Base-by-base conservation (phyloP, 2,329 filamentous ascomycete species). In the Trichoderma harzianum region DNA sequence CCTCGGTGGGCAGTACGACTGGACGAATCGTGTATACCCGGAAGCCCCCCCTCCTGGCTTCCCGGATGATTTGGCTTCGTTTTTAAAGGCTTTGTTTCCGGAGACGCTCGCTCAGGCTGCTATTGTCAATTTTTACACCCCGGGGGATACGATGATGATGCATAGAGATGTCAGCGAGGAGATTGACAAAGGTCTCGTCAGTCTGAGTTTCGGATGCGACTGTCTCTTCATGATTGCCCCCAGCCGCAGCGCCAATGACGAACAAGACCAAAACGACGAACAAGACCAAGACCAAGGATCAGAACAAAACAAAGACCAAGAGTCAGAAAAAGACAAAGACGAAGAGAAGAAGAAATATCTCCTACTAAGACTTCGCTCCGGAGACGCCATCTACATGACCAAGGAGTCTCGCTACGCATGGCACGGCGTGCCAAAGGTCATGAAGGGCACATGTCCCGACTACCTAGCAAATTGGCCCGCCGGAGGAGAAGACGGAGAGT, bases 1-100 rank as follows among this genome's bases (percentile, higher is more conserved):
- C 0, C 88, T 99, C 3, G 96, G 96, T 64, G 95, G 94, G 0
- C 96, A 98, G 80, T 98, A 98, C 80, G 93, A 98, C 83, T 98
- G 95, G 96, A 97, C 94, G 0, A 88, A 89, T 71, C 95, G 97
- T 75, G 83, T 89, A 14, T 98, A 98, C 78, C 94, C 95, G 0
- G 80, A 84, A 11, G 85, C 87, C n/a, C 73, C 80, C 4, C 91
- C 92, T 1, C 93, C 93, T 0, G 77, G 83, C 0, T 98, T 98
- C 76, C 95, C 95, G 0, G 53, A 79, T 1, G 94, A 97, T 78
- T 86, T 97, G 63, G 89, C 89, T 5, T 80, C 78, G 1, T 87
- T 97, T 8, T 83, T 98, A 1, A 85, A 89, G 70, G 82, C 82
- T 0, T 81, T 96, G 0, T 98, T 97, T 75, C 92, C 94, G 0